These are phyloP conservation scores for Cystoderma amianthinum DNA, from an alignment of 768 basidiomycete genomes.

Conservation along the genomic window DNA sequence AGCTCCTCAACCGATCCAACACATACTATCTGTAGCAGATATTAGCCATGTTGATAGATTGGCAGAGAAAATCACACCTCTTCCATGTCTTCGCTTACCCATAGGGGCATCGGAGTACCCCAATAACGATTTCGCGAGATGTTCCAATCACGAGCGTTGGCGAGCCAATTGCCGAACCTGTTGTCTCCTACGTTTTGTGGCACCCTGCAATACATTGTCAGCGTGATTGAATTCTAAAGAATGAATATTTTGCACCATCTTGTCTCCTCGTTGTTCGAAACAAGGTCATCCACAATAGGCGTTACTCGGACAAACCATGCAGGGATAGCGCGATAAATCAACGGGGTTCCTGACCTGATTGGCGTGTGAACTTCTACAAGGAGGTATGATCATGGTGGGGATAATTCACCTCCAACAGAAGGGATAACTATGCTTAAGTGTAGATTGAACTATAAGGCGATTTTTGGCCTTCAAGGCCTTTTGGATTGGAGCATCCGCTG, in stretches of 20 bases:
- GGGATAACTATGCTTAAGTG: conserved; percentile 87
- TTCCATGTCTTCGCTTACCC: conserved; percentile 89
- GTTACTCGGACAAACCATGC: conserved; percentile 94
- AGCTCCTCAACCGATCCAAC: conserved; percentile 86
- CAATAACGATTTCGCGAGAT: conserved; percentile 98
- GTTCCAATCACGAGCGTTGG: conserved; percentile 99
- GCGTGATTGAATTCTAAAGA: not conserved
- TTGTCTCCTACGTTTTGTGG: conserved; percentile 87
- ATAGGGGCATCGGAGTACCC: conserved; percentile 96
- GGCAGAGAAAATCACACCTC: conserved; percentile 66
- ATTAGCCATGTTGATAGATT: not conserved
- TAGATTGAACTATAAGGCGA: conserved; percentile 82
- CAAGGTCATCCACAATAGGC: conserved; percentile 78
- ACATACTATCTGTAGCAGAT: conserved; percentile 57
- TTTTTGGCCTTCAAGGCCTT: conserved; percentile 84
- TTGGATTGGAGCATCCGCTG: conserved; percentile 92
- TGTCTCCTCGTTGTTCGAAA: conserved; percentile 85
- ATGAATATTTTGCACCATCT: conserved; percentile 55
- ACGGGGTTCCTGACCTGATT: conserved; percentile 82
- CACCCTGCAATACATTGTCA: conserved; percentile 51
- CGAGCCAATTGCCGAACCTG: conserved; percentile 95
- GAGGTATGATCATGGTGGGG: no score
- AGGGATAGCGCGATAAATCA: conserved; percentile 94
- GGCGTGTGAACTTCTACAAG: not conserved
- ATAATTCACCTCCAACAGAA: conserved; percentile 91